Base-by-base conservation (phyloP, 75 land plant genomes). In the Picea glauca region DNA sequence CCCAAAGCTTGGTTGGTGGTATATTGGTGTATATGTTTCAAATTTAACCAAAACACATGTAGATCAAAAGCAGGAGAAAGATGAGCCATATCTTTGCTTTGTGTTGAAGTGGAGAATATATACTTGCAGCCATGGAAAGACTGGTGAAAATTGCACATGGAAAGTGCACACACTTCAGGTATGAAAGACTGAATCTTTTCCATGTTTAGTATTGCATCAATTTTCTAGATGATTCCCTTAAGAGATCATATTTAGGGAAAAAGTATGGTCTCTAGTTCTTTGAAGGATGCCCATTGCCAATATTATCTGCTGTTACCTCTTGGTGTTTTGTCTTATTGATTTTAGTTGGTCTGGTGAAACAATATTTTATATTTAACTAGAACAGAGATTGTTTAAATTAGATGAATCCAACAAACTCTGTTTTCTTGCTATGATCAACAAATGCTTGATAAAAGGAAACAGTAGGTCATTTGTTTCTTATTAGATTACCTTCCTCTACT, bases 1-100 rank as follows among this genome's bases (percentile, higher is more conserved):
- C 0, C 95, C 96, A 35, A 89, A 83, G 78, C 72, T 80, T 79
- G 96, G 96, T 33, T 76, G 80, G 14, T 93, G 96, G 96, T 93
- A 83, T 78, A 78, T 93, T 62, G 60, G 68, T 38, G 58, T 92
- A 35, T 43, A 76, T 21, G 85, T 79, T 73, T 26, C 75, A 40
- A 84, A 83, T 64, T 35, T 61, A 12, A 63, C 86, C 79, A 81
- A 80, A 32, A 50, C 32, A 62, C 13, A 62, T 60, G 78, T 74
- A 26, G 23, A 61, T 8, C 31, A 35, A 70, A 46, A 66, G 3
- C 30, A 72, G 54, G 74, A 20, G 15, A 14, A n/a, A 23, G 40
- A 12, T 0, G 64, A 38, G 1, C 17, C 56, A 17, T 74, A 61
- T 8, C 50, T 84, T 54, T 93, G 94, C 77, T 89, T 89, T 81